These are phyloP conservation scores for Eutypa lata DNA, from an alignment of 2,329 filamentous ascomycete genomes.

Conservation along the genomic window DNA sequence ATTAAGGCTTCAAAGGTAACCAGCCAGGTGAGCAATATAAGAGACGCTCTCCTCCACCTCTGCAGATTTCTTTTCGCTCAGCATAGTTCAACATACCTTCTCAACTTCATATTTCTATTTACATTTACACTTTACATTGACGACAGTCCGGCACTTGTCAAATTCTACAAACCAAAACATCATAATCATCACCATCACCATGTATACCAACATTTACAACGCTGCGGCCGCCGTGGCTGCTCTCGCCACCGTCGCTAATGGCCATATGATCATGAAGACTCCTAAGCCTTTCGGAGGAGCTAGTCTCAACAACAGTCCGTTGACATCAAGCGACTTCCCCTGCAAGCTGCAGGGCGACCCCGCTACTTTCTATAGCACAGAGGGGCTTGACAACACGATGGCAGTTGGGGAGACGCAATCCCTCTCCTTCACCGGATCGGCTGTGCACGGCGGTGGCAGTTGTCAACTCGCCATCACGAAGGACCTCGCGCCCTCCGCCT, in stretches of 20 bases:
- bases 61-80: too few species aligned
- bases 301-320: conserved; percentile 54
- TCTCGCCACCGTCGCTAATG: conserved; percentile 45
- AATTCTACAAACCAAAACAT: not conserved
- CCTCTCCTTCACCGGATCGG: conserved; percentile 56
- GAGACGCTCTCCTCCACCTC: too few species aligned
- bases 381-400: conserved; percentile 39
- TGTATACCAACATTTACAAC: conserved; percentile 31
- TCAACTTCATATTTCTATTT: too few species aligned
- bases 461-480: conserved; percentile 71
- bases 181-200: conserved; percentile 31
- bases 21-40: too few species aligned
- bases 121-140: too few species aligned
- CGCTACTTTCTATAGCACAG: conserved; percentile 30
- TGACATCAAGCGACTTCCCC: conserved; percentile 58
- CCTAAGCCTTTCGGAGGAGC: conserved; percentile 52
- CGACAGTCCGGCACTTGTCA: not conserved
- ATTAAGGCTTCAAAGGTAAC: too few species aligned
- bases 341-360: conserved; percentile 52
- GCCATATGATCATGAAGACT: conserved; percentile 62
- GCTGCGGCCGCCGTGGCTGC: conserved; percentile 41
- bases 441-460: conserved; percentile 69
- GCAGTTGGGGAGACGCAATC: conserved; percentile 40
- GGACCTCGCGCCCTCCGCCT: conserved; percentile 39
- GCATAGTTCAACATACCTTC: too few species aligned